phyloP scores from a whole-genome alignment of 2,329 filamentous ascomycete species.

The Colletotrichum sp. region DNA sequence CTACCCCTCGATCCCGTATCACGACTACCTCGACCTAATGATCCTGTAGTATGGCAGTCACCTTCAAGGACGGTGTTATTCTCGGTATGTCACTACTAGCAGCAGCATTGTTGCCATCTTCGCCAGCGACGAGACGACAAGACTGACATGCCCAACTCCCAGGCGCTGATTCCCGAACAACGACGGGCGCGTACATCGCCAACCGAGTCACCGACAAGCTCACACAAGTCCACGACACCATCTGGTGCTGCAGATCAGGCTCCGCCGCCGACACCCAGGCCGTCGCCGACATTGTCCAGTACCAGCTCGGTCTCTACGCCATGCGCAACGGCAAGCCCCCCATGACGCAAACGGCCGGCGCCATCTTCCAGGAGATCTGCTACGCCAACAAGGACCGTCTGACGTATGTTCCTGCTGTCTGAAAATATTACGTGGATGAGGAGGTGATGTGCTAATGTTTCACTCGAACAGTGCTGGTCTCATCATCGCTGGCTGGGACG shows the following conservation, averaged over 20 bases:
- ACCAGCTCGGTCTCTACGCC: slow-evolving; percentile 91
- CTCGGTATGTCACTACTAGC: slow-evolving; percentile 62
- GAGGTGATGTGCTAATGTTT: neutral
- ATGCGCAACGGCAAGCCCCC: slow-evolving; percentile 89
- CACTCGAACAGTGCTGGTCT: slow-evolving; percentile 73
- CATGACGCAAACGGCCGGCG: slow-evolving; percentile 92
- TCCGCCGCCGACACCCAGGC: slow-evolving; percentile 98
- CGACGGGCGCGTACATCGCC: slow-evolving; percentile 96
- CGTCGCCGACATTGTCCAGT: slow-evolving; percentile 96
- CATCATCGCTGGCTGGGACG: slow-evolving; percentile 98
- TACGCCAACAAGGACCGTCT: slow-evolving; percentile 96
- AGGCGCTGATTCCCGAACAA: slow-evolving; percentile 96
- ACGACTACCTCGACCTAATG: slow-evolving; percentile 24
- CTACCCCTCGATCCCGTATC: neutral
- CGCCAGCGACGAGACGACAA: neutral
- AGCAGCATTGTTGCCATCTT: neutral
- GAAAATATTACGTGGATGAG: neutral
- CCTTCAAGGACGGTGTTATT: slow-evolving; percentile 98
- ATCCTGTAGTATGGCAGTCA: slow-evolving; percentile 86
- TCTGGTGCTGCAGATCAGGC: slow-evolving; percentile 99
- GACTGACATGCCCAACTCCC: neutral
- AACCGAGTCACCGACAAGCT: slow-evolving; percentile 99
- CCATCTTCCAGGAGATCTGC: slow-evolving; percentile 97
- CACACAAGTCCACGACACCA: slow-evolving; percentile 97
- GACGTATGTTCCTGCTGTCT: slow-evolving; percentile 62